Evolutionary conservation across 1,139 yeast species (phyloP).

Genomic region (Yamadazyma mexicana): DNA sequence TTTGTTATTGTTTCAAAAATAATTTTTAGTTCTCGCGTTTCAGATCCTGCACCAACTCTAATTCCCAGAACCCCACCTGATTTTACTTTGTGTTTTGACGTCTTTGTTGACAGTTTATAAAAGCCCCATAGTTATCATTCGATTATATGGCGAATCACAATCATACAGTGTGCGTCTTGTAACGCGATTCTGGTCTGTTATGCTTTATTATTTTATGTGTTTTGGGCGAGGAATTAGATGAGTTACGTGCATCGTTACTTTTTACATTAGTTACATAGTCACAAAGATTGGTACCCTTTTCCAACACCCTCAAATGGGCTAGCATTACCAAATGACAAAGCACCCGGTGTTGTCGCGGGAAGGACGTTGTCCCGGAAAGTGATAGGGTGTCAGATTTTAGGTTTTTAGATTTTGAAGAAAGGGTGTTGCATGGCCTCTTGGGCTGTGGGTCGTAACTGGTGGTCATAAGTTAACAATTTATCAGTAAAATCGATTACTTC

Average conservation of each 20-base stretch:
- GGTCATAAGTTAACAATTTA: constrained; percentile 83
- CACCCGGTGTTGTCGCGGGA: too few species aligned
- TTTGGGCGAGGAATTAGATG: too few species aligned
- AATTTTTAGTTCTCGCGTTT: constrained; percentile 3
- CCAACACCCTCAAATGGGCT: not conserved
- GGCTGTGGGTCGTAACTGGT: constrained; percentile 92
- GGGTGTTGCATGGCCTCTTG: constrained; percentile 81
- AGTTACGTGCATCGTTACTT: not conserved
- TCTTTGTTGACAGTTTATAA: not conserved
- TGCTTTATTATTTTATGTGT: too few species aligned
- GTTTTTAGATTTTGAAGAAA: constrained; percentile 46
- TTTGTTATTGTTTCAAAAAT: not conserved
- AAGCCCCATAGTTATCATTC: too few species aligned
- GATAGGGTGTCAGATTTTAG: not conserved
- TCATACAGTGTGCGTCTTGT: not conserved
- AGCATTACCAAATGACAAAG: too few species aligned
- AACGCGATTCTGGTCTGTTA: too few species aligned
- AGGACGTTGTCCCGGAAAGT: too few species aligned
- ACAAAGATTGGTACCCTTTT: too few species aligned
- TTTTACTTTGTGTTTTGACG: not conserved
- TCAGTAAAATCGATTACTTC: constrained; percentile 85
- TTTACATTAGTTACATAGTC: not conserved
- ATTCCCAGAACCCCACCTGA: too few species aligned
- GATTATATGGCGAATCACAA: too few species aligned
- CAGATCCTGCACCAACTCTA: not conserved